A percentile compares a stretch with the other conserved stretches of the same genome.
phyloP scores from a whole-genome alignment of 2,329 filamentous ascomycete genomes.

The Microcyclosporella mali region DNA sequence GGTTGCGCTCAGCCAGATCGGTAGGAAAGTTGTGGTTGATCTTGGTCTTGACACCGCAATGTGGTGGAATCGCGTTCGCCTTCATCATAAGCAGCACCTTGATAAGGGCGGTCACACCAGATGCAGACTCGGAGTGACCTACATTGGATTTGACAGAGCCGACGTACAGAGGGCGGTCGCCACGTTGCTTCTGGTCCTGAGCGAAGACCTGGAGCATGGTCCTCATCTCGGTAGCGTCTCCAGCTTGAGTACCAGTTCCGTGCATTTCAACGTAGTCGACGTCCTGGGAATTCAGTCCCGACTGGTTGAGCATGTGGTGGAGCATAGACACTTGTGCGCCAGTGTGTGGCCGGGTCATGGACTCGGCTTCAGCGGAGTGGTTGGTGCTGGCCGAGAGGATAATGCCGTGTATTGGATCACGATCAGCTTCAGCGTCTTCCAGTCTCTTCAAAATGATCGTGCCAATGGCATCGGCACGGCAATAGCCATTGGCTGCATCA shows the following conservation, averaged over 20 bases:
- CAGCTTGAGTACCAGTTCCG: constrained; percentile 14
- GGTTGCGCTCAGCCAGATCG: constrained; percentile 2
- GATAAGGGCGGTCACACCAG: constrained; percentile 33
- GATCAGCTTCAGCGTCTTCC: constrained; percentile 31
- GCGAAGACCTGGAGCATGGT: constrained; percentile 2
- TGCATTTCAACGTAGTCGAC: constrained; percentile 10
- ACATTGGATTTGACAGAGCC: constrained; percentile 27
- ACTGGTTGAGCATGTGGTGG: constrained; percentile 4
- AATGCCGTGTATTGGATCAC: constrained; percentile 31
- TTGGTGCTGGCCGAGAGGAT: constrained; percentile 38
- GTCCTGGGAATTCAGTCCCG: constrained; percentile 3
- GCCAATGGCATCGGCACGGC: constrained; percentile 25
- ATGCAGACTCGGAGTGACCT: constrained; percentile 26
- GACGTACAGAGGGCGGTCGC: constrained; percentile 15
- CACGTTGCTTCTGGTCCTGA: not conserved
- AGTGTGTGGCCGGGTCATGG: constrained; percentile 7
- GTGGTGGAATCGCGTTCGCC: constrained; percentile 52
- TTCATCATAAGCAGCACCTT: constrained; percentile 58
- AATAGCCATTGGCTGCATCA: constrained; percentile 32
- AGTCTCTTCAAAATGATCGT: constrained; percentile 35
- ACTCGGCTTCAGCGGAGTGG: constrained; percentile 4
- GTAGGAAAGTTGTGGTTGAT: constrained; percentile 9
- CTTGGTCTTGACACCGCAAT: constrained; percentile 3
- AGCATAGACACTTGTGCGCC: constrained; percentile 13
- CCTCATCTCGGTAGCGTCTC: constrained; percentile 14